These are phyloP conservation scores for Termitomyces sp. DNA, from an alignment of 768 basidiomycete genomes.

Conservation along the genomic window DNA sequence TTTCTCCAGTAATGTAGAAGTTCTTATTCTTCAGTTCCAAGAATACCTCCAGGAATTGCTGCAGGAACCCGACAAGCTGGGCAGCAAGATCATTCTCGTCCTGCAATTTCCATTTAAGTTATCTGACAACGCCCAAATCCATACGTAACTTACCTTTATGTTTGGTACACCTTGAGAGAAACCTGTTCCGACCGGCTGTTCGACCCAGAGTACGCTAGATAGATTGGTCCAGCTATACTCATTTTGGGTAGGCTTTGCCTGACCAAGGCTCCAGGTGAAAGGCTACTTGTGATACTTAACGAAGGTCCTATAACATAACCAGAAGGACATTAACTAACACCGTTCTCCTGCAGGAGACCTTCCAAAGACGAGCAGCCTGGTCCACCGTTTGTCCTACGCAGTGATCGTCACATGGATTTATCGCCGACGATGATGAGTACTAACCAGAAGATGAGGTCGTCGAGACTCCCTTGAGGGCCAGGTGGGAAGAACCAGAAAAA, in stretches of 20 bases:
- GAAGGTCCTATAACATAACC: neutral
- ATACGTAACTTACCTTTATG: neutral
- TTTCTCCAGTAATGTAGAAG: neutral
- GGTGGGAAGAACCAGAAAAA: constrained; percentile 1
- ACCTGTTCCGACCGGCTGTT: neutral
- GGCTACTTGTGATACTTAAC: neutral
- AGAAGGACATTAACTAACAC: neutral
- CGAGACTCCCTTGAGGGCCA: neutral
- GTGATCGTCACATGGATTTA: neutral
- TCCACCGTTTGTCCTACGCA: neutral
- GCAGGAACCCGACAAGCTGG: neutral
- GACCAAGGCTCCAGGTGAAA: neutral
- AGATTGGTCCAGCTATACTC: neutral
- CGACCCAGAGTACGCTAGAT: neutral
- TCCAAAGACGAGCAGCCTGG: neutral
- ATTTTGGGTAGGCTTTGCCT: neutral
- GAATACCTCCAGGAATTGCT: neutral
- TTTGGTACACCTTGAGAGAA: neutral
- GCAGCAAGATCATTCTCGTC: constrained; percentile 1
- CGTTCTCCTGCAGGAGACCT: constrained; percentile 1
- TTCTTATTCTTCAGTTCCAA: neutral
- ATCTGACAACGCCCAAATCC: neutral
- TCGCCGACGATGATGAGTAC: neutral
- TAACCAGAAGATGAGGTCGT: neutral
- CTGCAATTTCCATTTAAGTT: neutral